These are phyloP conservation scores for Capsella bursapastoris DNA, from an alignment of 345 rosid species.

Conservation along the genomic window DNA sequence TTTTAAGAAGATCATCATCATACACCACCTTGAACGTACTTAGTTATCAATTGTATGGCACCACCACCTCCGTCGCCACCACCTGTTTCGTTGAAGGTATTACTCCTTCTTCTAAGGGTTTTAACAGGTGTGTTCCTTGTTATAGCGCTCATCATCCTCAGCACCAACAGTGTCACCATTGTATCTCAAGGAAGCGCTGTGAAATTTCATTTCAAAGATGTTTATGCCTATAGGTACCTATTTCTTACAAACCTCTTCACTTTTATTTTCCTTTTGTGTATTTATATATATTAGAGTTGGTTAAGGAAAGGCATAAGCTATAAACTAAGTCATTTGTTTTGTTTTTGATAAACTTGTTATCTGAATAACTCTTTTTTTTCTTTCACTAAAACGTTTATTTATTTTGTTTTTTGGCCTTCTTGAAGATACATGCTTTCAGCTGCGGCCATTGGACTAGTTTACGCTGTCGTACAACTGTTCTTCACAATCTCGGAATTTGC, in stretches of 20 bases:
- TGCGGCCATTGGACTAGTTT: constrained; percentile 40
- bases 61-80: constrained; percentile 42
- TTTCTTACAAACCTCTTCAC: neutral
- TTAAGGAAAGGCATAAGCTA: neutral
- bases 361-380: too few species aligned
- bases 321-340: neutral
- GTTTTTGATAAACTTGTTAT: neutral
- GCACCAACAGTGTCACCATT: constrained; percentile 41
- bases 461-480: constrained; percentile 42
- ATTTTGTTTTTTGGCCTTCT: neutral
- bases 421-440: constrained; percentile 49
- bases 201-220: constrained; percentile 45
- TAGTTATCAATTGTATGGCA: constrained; percentile 28
- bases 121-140: constrained; percentile 41
- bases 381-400: too few species aligned
- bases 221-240: constrained; percentile 46
- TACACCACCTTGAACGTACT: neutral
- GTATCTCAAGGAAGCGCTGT: neutral
- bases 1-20: neutral
- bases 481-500: constrained; percentile 44
- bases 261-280: neutral
- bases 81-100: neutral
- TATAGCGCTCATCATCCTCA: constrained; percentile 43
- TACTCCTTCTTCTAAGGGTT: constrained; percentile 44
- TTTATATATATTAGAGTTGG: neutral